A percentile compares a stretch with the other conserved stretches of the same genome.
These are phyloP conservation scores for Avena insularis DNA, from an alignment of 176 grass and related monocot genomes.

Conservation along the genomic window DNA sequence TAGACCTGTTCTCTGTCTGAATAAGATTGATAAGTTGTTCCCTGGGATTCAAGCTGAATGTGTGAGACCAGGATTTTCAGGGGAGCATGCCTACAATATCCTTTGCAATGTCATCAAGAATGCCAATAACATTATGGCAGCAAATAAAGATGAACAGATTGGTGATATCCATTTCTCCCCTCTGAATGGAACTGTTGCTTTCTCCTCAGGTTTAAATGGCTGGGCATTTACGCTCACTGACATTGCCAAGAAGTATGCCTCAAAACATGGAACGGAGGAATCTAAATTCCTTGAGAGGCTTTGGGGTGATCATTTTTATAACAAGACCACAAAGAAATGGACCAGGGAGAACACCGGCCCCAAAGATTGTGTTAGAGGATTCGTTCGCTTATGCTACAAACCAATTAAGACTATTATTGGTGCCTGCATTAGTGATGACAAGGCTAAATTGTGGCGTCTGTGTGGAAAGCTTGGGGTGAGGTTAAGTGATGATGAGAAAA, in stretches of 20 bases:
- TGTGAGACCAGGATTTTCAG: neutral
- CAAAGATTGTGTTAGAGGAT: slow-evolving; percentile 63
- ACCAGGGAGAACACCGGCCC: slow-evolving; percentile 59
- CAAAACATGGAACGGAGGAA: slow-evolving; percentile 69
- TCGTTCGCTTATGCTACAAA: slow-evolving; percentile 73
- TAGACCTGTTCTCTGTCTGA: slow-evolving; percentile 68
- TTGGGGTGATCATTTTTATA: slow-evolving; percentile 75
- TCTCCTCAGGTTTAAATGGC: slow-evolving; percentile 63
- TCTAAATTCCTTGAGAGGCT: slow-evolving; percentile 74
- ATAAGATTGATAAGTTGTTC: slow-evolving; percentile 82
- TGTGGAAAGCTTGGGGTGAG: slow-evolving; percentile 60
- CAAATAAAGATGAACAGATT: slow-evolving; percentile 58
- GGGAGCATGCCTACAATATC: slow-evolving; percentile 67
- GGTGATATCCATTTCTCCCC: slow-evolving; percentile 79
- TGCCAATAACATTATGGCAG: slow-evolving; percentile 73
- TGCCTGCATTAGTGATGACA: slow-evolving; percentile 73
- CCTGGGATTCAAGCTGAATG: slow-evolving; percentile 68
- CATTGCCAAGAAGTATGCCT: slow-evolving; percentile 70
- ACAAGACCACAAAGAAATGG: slow-evolving; percentile 68
- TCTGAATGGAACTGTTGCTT: slow-evolving; percentile 72
- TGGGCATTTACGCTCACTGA: slow-evolving; percentile 68
- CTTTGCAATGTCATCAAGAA: slow-evolving; percentile 65
- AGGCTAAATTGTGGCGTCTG: slow-evolving; percentile 74
- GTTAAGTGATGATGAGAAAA: slow-evolving; percentile 67
- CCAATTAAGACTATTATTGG: slow-evolving; percentile 68